Evolutionary conservation across 1,284 basidiomycete genomes (phyloP), one percentile per base, ranked within the genome.

Genomic region (Ceratobasidium papillatum): DNA sequence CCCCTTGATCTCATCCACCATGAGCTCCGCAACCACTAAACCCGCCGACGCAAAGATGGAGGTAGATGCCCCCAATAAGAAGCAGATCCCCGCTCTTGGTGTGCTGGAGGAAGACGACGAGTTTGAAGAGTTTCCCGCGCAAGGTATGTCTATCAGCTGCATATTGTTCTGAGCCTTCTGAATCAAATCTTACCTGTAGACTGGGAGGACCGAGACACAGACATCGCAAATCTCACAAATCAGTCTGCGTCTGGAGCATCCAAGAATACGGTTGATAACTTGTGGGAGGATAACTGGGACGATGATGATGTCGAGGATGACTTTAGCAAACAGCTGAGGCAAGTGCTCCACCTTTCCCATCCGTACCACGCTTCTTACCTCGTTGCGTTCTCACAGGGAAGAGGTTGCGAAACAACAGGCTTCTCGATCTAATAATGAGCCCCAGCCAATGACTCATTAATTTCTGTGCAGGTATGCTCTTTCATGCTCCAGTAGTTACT

Each of bases 211-310:
- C 89, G 91, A 0, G 87, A 94, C 78, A 94, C 94, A 3, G 90
- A 93, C 80, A 82, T 95, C 32, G 90, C 91, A 7, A 91, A 94
- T 80, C 82, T 94, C 54, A 80, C 74, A 12, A 77, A 77, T 49
- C 73, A 77, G 27, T 74, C 76, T 85, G 87, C 14, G 87, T 88
- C 25, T 2, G 88, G 86, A 27, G 90, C 91, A 12, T 45, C 38
- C 7, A 91, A 89, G 80, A 90, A 90, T 30, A 89, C 88, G 49
- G 90, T 90, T 12, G 89, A 94, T 82, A 94, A 96, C 81, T 85
- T 99, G 38, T 99, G 97, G 97, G 96, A 99, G 85, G 97, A 99
- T 80, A 98, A 98, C 82, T 99, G 97, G 97, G 97, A 99, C 80
- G 97, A 99, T 80, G 97, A 99, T 83, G 96, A 98, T 82, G 91